These are phyloP conservation scores for Fusarium staphyleae DNA, from an alignment of 2,329 filamentous ascomycete species.

Conservation along the genomic window DNA sequence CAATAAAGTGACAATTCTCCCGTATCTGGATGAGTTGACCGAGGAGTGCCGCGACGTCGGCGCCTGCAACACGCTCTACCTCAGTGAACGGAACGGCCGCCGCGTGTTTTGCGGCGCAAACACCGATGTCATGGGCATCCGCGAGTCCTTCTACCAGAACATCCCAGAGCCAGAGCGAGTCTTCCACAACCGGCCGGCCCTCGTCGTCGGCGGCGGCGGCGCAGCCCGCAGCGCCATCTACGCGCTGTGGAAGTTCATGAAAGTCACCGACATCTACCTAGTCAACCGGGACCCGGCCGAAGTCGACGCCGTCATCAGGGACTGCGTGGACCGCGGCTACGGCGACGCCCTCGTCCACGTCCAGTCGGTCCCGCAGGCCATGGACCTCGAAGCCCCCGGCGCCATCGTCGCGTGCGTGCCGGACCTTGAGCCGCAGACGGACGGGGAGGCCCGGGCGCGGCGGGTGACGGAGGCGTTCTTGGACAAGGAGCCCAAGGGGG, in stretches of 20 bases:
- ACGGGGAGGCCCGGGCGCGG: constrained; percentile 67
- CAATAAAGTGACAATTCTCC: constrained; percentile 79
- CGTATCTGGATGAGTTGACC: constrained; percentile 75
- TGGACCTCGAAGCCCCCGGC: constrained; percentile 63
- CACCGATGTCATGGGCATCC: constrained; percentile 80
- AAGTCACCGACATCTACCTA: constrained; percentile 73
- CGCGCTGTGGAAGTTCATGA: constrained; percentile 73
- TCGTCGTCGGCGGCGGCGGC: constrained; percentile 80
- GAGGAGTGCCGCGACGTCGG: constrained; percentile 76
- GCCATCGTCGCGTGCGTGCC: constrained; percentile 79
- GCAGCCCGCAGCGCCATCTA: constrained; percentile 82
- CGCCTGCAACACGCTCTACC: constrained; percentile 81
- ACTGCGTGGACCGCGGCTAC: constrained; percentile 67
- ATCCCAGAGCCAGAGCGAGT: constrained; percentile 51
- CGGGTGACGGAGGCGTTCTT: constrained; percentile 59
- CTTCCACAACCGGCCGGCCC: constrained; percentile 67
- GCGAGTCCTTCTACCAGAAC: constrained; percentile 73
- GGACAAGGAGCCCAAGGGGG: constrained; percentile 63
- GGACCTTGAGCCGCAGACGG: constrained; percentile 73
- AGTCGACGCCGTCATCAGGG: constrained; percentile 69
- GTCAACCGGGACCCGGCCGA: constrained; percentile 76
- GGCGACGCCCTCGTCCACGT: constrained; percentile 68
- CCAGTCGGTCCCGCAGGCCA: constrained; percentile 65
- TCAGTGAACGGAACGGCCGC: constrained; percentile 58
- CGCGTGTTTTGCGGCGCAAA: constrained; percentile 74